phyloP scores from a whole-genome alignment of 306 rosid species.

The Dryas drummondii region DNA sequence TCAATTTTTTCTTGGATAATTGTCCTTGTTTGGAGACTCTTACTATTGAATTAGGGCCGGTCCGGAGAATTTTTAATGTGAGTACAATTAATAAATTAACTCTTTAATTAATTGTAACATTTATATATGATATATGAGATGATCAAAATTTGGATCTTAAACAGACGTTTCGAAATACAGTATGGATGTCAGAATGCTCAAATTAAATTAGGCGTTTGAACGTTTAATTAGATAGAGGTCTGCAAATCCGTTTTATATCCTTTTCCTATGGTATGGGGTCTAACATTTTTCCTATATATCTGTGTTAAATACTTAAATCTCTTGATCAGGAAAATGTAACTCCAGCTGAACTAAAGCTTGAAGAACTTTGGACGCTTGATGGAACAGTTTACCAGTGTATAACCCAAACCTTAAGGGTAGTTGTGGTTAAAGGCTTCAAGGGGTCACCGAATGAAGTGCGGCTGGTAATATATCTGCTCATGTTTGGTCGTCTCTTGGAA shows the following conservation, averaged over 20 bases:
- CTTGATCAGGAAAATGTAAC: slow-evolving; percentile 30
- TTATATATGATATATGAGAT: too few relatives aligned
- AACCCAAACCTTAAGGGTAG: slow-evolving; percentile 4
- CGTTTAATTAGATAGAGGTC: too few relatives aligned
- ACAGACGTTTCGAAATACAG: too few relatives aligned
- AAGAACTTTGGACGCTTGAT: neutral
- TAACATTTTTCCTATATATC: neutral
- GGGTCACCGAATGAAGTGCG: slow-evolving; percentile 14
- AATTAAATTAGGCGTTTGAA: too few relatives aligned
- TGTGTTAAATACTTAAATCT: too few relatives aligned
- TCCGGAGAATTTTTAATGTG: neutral
- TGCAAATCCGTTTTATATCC: too few relatives aligned
- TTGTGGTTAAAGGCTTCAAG: slow-evolving; percentile 19
- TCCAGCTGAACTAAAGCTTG: slow-evolving; percentile 17
- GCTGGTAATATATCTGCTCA: slow-evolving; percentile 2
- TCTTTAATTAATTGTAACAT: too few relatives aligned
- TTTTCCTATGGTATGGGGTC: too few relatives aligned
- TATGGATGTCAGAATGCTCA: too few relatives aligned
- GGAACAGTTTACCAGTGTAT: neutral
- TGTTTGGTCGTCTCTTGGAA: slow-evolving; percentile 12
- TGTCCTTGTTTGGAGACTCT: slow-evolving; percentile 37
- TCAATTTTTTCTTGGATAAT: slow-evolving; percentile 43
- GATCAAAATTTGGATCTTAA: too few relatives aligned
- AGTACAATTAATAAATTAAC: too few relatives aligned
- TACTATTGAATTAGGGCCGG: slow-evolving; percentile 28